Evolutionary conservation across 2,329 filamentous ascomycete species (phyloP), one percentile per base, ranked within the genome.

Genomic region (Beauveria scarabaeidicola): DNA sequence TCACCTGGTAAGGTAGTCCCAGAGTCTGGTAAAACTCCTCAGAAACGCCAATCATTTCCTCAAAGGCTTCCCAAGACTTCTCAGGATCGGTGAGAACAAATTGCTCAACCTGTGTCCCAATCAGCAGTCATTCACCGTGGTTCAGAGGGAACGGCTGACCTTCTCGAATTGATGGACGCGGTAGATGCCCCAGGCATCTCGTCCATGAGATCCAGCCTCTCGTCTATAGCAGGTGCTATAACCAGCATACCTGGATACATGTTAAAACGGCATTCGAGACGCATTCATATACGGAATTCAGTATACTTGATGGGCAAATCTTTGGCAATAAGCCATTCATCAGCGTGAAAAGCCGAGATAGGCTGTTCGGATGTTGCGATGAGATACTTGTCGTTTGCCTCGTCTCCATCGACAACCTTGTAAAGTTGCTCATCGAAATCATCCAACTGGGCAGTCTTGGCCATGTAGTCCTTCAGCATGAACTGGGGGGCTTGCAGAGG

Each of bases 381-480:
- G 52, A 81, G 73, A 66, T 87, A 87, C 77, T 97, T 97, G 77
- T 97, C 94, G 54, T 89, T 90, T 67, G 90, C 84, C 64, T 90
- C 85, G 67, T 95, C 91, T 61, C 90, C 89, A 71, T 89, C 88
- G 65, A 93, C 86, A 25, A 99, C 93, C 77, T 97, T 97, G 82
- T 99, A 99, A 55, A 99, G 79, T 74, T 97, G 93, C 73, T 97
- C 94, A 70, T 99, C 94, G 69, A 99, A 99, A 69, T 97, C 90
- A 66, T 94, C 91, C 27, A 99, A 85, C 76, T 99, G 94, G 2
- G 94, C 94, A 0, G 94, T 99, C 81, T 97, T 97, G 62, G 89
- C 92, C 94, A 99, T 99, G 73, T 91, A 88, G 54, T 96, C 90
- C 74, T 90, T 89, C 63, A 93, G 83, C 90, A 97, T 96, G 79